Conservation (phyloP, 164 flowering plant genomes). For the Sedum album region DNA sequence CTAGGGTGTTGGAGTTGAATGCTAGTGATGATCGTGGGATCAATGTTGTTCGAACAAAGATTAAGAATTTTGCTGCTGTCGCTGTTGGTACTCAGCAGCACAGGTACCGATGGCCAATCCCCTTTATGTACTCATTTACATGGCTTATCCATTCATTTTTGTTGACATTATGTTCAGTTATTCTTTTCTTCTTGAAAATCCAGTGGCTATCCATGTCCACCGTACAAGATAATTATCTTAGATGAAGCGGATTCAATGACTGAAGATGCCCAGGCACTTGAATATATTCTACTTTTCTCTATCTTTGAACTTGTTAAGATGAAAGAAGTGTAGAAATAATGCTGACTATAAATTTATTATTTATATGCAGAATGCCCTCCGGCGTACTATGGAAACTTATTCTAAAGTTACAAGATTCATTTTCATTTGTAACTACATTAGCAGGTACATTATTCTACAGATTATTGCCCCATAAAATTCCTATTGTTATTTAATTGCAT, state of each 20-base stretch:
- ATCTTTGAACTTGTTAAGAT: neutral
- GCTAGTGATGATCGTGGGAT: conserved; percentile 99
- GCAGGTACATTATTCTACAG: conserved; percentile 46
- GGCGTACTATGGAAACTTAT: conserved; percentile 96
- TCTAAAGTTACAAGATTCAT: conserved; percentile 94
- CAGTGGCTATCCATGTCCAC: conserved; percentile 88
- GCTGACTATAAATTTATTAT: neutral
- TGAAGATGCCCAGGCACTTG: conserved; percentile 93
- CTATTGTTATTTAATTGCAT: too few species aligned
- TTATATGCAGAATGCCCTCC: conserved; percentile 68
- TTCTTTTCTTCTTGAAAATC: conserved; percentile 5
- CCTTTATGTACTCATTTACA: neutral
- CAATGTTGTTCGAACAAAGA: conserved; percentile 91
- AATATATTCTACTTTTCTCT: neutral
- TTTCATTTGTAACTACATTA: conserved; percentile 91
- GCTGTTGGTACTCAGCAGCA: conserved; percentile 78
- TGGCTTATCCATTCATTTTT: too few species aligned
- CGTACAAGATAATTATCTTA: conserved; percentile 82
- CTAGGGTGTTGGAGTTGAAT: conserved; percentile 92
- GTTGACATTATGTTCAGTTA: neutral
- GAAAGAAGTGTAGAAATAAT: too few species aligned
- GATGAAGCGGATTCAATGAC: conserved; percentile 99
- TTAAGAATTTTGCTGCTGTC: conserved; percentile 90
- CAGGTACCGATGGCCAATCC: conserved; percentile 48
- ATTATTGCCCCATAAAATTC: too few species aligned